Evolutionary conservation across 768 basidiomycete species (phyloP).

Genomic region (Daedalea quercina): DNA sequence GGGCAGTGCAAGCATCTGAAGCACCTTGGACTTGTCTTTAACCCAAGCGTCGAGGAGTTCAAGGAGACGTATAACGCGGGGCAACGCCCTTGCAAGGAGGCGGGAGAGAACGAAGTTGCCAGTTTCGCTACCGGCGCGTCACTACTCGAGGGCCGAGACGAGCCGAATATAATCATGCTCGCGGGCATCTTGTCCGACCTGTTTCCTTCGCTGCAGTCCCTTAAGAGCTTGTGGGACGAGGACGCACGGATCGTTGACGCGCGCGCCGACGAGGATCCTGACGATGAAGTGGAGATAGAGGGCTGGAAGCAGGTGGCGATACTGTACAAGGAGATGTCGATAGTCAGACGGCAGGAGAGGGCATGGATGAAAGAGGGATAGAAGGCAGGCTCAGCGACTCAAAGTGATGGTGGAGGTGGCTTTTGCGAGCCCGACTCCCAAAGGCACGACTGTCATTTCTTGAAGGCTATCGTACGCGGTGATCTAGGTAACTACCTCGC

Average conservation of each 20-base stretch:
- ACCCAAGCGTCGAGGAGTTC: conserved; percentile 6
- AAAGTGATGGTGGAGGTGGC: background rate
- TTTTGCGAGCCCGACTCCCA: background rate
- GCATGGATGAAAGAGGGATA: conserved; percentile 1
- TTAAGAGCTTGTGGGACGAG: conserved; percentile 4
- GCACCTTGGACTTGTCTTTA: conserved; percentile 5
- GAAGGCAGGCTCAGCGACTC: background rate
- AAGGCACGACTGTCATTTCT: too few relatives aligned
- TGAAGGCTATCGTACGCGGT: too few relatives aligned
- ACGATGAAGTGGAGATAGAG: background rate
- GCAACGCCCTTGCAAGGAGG: conserved; percentile 3
- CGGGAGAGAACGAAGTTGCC: background rate
- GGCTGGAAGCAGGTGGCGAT: background rate
- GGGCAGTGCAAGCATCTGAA: conserved; percentile 3
- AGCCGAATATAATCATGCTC: conserved; percentile 1
- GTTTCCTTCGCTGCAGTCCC: conserved; percentile 1
- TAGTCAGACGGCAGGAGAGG: conserved; percentile 7
- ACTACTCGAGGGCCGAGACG: background rate
- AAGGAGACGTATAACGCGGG: conserved; percentile 1
- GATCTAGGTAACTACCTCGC: too few relatives aligned
- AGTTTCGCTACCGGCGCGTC: conserved; percentile 2
- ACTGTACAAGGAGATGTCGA: conserved; percentile 5
- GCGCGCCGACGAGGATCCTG: background rate
- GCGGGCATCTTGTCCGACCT: conserved; percentile 9
- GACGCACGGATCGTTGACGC: background rate